Evolutionary conservation across 352 stramenopile species (phyloP), one percentile per base, ranked within the genome.

Genomic region (Globisporangium alternatum): DNA sequence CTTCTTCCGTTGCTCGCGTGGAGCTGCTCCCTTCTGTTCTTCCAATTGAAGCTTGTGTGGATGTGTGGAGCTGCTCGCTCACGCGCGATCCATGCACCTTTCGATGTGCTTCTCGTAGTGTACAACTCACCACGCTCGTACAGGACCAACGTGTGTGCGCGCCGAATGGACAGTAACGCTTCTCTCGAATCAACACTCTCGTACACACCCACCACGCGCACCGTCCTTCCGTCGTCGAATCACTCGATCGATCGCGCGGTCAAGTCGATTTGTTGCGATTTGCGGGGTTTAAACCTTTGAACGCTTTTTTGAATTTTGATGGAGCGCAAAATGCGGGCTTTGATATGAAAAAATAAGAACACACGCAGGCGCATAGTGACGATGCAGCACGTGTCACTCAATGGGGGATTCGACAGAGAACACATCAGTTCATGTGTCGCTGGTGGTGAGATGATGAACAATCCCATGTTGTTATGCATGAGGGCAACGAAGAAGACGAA

Each of bases 291-390:
- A 62, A 62, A 62, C 13, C 56, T 44, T 62, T 62, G 56, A 62
- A 62, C 55, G 21, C 28, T 62, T 62, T 62, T 51, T 53, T 62
- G 56, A 55, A 62, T 62, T 62, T 35, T 15, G n/a, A 21, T 19
- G 35, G 19, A 43, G 51, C 52, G 25, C 49, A 19, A 61, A 37
- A 41, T 41, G 35, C 17, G 41, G 37, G 55, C 19, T 37, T 45
- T 28, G 33, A 17, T 21, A 30, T 15, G 35, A 12, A 53, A 62
- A 61, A 48, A 31, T 12, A 61, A 22, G 3, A 49, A 49, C 0
- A n/a, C 13, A 15, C 33, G 15, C 41, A 45, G 5, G 17, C 0
- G 19, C 30, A 43, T 43, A 57, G 30, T 57, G 30, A 43, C 51
- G 33, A 51, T 7, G 30, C 1, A 6, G n/a, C 44, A 51, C 19